Base-by-base conservation (phyloP, 371 early-diverging fungal species). In the Mycotypha africana region DNA sequence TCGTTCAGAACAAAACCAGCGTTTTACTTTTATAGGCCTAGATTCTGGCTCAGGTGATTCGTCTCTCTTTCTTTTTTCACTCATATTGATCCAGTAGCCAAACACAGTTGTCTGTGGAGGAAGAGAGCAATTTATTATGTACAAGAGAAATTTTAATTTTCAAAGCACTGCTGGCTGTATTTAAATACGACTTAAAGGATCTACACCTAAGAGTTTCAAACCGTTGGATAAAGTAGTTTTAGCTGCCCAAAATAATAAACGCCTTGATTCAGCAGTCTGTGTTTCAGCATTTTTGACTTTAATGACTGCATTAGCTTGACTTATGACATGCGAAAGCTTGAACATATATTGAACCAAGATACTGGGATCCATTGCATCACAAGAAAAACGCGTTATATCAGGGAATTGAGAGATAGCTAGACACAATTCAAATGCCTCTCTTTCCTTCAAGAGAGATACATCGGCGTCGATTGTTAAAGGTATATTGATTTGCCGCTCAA, bases 331-430 rank as follows among this genome's bases (percentile, higher is more conserved):
- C 4, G 87, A 70, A 4, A 99, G 75, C 46, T 79, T 78, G 56
- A 95, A 81, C 22, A 92, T 57, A 65, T 95, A 98, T 31, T 85
- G 81, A 4, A 97, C 93, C 34, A 98, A 56, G 15, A 73, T 79
- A 58, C 82, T 88, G 1, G 98, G 97, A 64, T 99, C 99, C 33
- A 89, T 67, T 15, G 74, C 58, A 28, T 68, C 53, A 31, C 78
- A 58, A 0, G 85, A 51, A 2, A 48, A 25, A 31, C 61, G 59
- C 10, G 95, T 77, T 21, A 89, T 60, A 45, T 92, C 89, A 7
- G 98, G 98, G 60, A 88, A 95, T 52, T 81, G 81, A 0, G 94
- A 81, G 25, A 99, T 77, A 40, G 79, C 46, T 32, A 83, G 80
- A 16, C 88, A 67, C 26, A 99, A 65, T 5, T 83, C 83, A 45